These are phyloP conservation scores for Mediolabrus comicus DNA, from an alignment of 108 stramenopile species.

Conservation along the genomic window DNA sequence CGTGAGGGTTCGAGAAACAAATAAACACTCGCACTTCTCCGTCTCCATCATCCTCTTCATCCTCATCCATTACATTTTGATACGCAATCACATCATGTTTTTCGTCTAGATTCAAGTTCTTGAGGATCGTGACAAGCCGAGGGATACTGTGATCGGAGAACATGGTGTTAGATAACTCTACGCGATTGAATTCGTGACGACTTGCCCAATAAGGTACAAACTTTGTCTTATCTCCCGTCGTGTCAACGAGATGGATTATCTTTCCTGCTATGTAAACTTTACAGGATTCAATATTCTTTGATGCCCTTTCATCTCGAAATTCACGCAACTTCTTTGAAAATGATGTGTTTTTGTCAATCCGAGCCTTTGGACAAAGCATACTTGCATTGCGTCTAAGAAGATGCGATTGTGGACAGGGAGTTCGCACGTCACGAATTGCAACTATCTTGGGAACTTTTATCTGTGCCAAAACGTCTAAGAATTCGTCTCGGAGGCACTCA, in stretches of 20 bases:
- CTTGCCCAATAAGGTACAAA: slow-evolving; percentile 50
- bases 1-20: slow-evolving; percentile 29
- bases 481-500: slow-evolving; percentile 42
- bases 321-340: slow-evolving; percentile 25
- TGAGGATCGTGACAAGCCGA: slow-evolving; percentile 25
- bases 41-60: slow-evolving; percentile 2
- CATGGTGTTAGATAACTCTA: slow-evolving; percentile 34
- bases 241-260: slow-evolving; percentile 45
- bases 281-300: slow-evolving; percentile 24
- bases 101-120: slow-evolving; percentile 30
- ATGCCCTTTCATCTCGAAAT: slow-evolving; percentile 26
- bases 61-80: background rate
- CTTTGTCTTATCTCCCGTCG: slow-evolving; percentile 34
- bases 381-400: slow-evolving; percentile 29
- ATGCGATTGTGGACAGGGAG: slow-evolving; percentile 19
- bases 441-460: slow-evolving; percentile 38
- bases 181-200: slow-evolving; percentile 47
- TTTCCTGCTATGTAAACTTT: slow-evolving; percentile 45
- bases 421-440: slow-evolving; percentile 30
- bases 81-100: slow-evolving; percentile 9
- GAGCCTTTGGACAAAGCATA: slow-evolving; percentile 30
- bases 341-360: slow-evolving; percentile 30
- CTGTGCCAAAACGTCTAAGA: slow-evolving; percentile 41
- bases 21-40: slow-evolving; percentile 11
- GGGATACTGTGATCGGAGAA: slow-evolving; percentile 39